Percentiles rank a stretch among this genome's conserved stretches.
phyloP scores from a whole-genome alignment of 768 basidiomycete species.

The Leccinum uliginosum region DNA sequence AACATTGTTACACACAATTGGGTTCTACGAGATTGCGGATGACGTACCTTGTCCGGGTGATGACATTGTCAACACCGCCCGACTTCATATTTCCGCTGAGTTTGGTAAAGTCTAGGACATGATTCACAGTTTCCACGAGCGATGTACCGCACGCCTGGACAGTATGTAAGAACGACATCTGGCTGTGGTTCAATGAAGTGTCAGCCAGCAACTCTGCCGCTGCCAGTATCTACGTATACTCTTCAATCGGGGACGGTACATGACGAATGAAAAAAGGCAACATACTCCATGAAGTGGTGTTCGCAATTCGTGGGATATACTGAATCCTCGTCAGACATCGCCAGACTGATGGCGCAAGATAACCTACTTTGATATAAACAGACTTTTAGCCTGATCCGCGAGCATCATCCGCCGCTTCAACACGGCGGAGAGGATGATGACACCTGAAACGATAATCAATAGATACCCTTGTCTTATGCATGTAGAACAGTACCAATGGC shows the following conservation, averaged over 20 bases:
- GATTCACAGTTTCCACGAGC: constrained; percentile 93
- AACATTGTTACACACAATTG: not conserved
- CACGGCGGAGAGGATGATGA: constrained; percentile 90
- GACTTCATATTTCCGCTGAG: constrained; percentile 81
- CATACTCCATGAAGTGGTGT: constrained; percentile 88
- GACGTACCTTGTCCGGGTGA: constrained; percentile 59
- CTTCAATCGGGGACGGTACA: not conserved
- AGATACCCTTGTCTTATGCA: not conserved
- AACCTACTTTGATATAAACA: constrained; percentile 86
- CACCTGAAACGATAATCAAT: constrained; percentile 40
- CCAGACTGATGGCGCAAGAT: not conserved
- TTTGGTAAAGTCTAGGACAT: constrained; percentile 95
- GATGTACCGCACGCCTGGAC: constrained; percentile 95
- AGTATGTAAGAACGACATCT: constrained; percentile 84
- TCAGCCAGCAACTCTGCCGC: constrained; percentile 89
- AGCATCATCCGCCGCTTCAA: constrained; percentile 90
- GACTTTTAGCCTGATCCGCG: constrained; percentile 89
- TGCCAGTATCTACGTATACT: constrained; percentile 62
- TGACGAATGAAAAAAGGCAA: constrained; percentile 2
- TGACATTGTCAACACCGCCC: constrained; percentile 74
- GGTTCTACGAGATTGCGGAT: not conserved
- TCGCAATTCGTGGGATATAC: constrained; percentile 86
- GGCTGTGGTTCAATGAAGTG: constrained; percentile 74
- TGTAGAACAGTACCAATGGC: constrained; percentile 60
- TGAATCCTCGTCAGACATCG: constrained; percentile 28